Evolutionary conservation across 768 basidiomycete genomes (phyloP).

Genomic region (Mycena filopes): DNA sequence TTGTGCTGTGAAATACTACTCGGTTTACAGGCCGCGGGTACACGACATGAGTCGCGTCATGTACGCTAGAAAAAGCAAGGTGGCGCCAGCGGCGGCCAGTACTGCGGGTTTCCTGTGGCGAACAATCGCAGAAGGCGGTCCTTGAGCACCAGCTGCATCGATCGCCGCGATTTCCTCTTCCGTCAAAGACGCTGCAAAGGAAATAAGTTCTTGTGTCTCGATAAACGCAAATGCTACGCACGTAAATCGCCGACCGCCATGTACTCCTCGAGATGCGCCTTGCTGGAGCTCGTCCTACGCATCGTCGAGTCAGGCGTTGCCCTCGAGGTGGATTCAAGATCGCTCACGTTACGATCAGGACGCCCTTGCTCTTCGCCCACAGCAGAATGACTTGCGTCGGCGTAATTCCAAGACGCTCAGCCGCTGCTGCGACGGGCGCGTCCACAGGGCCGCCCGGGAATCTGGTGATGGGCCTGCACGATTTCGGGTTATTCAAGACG

Average conservation of each 20-base stretch:
- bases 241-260: conserved; percentile 70
- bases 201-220: background rate
- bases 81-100: background rate
- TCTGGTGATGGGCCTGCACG: conserved; percentile 63
- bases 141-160: conserved; percentile 68
- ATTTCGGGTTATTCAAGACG: background rate
- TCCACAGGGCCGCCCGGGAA: conserved; percentile 77
- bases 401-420: conserved; percentile 64
- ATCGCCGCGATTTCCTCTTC: conserved; percentile 70
- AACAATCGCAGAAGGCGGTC: conserved; percentile 48
- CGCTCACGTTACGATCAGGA: conserved; percentile 73
- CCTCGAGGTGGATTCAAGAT: background rate
- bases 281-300: conserved; percentile 67
- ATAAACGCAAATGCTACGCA: conserved; percentile 36
- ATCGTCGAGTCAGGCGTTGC: background rate
- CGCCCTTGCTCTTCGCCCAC: conserved; percentile 77
- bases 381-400: conserved; percentile 74
- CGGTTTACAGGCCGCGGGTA: background rate
- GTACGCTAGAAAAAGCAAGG: conserved; percentile 21
- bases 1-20: background rate
- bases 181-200: conserved; percentile 59
- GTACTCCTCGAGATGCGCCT: conserved; percentile 73
- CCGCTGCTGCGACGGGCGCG: conserved; percentile 60
- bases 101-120: background rate
- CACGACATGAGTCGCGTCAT: conserved; percentile 10